Evolutionary conservation across 23 red algal species (phyloP), one percentile per base, ranked within the genome.

Genomic region (Gracilaria domingensis): DNA sequence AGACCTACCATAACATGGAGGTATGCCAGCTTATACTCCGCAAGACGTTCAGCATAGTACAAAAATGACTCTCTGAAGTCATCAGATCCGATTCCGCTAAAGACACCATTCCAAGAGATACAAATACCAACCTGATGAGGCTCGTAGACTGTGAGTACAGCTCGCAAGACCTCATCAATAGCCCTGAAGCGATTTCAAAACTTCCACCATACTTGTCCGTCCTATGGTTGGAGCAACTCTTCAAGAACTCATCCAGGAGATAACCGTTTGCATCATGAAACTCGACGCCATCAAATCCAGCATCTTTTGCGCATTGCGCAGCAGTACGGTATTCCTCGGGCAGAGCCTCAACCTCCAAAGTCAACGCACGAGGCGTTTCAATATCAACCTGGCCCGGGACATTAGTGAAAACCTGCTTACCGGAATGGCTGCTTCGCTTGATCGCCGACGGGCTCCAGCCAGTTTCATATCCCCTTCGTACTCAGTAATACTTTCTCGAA

Each of bases 231-330:
- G 74, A 81, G 60, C 83, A 86, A 38, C 59, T 88, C 78, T 98
- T 71, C 83, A 98, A 80, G 64, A 98, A 94, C 78, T 86, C 66
- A 80, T 96, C 84, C 21, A 96, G 47, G 13, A 96, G 57, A 62
- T 93, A 96, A 11, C 95, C 95, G 49, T 96, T 96, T 2, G 95
- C 95, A 34, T 83, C 50, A 74, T 96, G 95, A 23, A 96, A 24
- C 37, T 96, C 95, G 7, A 96, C 88, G 8, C 95, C 95, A 62
- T 96, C 95, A 84, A 96, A 96, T 1, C 95, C 95, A 3, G 88
- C 95, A 24, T 81, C 67, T 42, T 78, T 92, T 16, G 95, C 95
- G 23, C 72, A 67, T 75, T 82, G 38, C 25, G 88, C 88, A 23
- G 95, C 95, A 29, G 75, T 67, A 24, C 70, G 67, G 47, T 88